Evolutionary conservation across 1,139 yeast genomes (phyloP), one percentile per base, ranked within the genome.

Genomic region (Debaryomyces sp.): DNA sequence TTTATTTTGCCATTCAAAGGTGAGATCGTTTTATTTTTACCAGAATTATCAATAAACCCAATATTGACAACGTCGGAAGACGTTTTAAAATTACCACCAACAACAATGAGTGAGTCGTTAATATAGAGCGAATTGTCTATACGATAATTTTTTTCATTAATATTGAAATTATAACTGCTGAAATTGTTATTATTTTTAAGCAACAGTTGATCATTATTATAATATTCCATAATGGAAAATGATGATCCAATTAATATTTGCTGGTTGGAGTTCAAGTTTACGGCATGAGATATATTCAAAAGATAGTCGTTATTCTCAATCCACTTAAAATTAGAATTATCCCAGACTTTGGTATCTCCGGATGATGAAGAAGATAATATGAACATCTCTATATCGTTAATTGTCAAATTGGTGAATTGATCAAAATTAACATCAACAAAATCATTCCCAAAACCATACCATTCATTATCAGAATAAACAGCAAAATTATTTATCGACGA

Each of bases 41-140:
- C 46, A 18, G 61, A 52, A 43, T 77, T 64, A 8, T 73, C 59
- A 44, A 85, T 56, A 48, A 84, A 77, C 2, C 75, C 74, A n/a
- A 73, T 52, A 39, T 72, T 68, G 8, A 50, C 45, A 21, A 54
- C 57, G 12, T 55, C 45, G 9, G 55, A 41, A 2, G 41, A 53
- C 1, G 69, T 54, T 10, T 52, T 53, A 54, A 77, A 75, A n/a
- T 58, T 55, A 5, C 81, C 81, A 13, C 87, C 91, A 43, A 86
- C 58, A 1, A 81, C 77, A 45, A 85, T 71, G 4, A 78, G 53
- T 0, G 82, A 61, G 18, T 68, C 68, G 58, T 85, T 85, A 37
- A 86, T 70, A 46, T 66, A 71, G 50, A 58, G 71, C 0, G 80
- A 68, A 4, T 59, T 51, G 12, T 61, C 49, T 18, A 87, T 81